Evolutionary conservation across 768 basidiomycete species (phyloP).

Genomic region (Suillus subluteus): DNA sequence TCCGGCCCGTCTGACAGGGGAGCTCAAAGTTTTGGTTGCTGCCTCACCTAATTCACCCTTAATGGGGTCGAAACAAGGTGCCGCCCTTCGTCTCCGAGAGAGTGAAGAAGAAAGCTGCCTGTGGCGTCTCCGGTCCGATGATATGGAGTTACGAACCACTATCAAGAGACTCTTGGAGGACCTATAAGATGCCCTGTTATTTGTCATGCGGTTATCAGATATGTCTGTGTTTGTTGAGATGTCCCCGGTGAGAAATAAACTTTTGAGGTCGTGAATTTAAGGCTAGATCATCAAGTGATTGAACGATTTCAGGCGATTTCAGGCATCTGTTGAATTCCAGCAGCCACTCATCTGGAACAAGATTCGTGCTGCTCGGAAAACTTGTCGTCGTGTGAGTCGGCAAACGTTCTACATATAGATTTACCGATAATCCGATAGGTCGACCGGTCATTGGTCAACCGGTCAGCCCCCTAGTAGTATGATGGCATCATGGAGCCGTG

Average conservation of each 20-base stretch:
- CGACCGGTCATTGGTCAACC: too few relatives aligned
- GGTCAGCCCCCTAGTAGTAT: background rate
- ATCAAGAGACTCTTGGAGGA: conserved; percentile 48
- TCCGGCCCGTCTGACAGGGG: conserved; percentile 45
- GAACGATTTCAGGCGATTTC: background rate
- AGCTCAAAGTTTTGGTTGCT: conserved; percentile 61
- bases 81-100: conserved; percentile 59
- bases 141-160: conserved; percentile 43
- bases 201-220: conserved; percentile 6
- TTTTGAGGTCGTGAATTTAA: conserved; percentile 1
- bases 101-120: conserved; percentile 72
- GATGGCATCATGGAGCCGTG: background rate
- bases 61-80: conserved; percentile 21
- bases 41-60: conserved; percentile 20
- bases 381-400: conserved; percentile 1
- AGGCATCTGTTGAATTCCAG: background rate
- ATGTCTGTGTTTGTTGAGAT: background rate
- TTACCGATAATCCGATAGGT: conserved; percentile 3
- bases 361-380: background rate
- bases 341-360: background rate
- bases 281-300: background rate
- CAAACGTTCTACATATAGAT: background rate
- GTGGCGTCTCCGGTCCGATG: conserved; percentile 67
- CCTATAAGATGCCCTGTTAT: conserved; percentile 3
- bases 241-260: conserved; percentile 5